Percentiles rank a stretch among this genome's conserved stretches.
Evolutionary conservation across 441 rosid genomes (phyloP).

Genomic region (Daphne laureola): DNA sequence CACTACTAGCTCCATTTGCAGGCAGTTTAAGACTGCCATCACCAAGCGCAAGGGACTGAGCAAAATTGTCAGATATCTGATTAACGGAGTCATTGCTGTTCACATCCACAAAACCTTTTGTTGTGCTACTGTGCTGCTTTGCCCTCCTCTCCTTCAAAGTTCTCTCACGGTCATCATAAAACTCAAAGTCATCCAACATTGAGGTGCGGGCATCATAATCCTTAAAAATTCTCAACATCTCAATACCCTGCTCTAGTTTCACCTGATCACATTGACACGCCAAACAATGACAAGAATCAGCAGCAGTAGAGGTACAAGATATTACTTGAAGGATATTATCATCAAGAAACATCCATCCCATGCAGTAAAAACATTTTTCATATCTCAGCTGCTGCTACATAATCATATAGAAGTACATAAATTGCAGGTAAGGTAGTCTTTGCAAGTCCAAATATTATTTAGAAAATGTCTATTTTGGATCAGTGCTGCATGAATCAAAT

Average conservation of each 20-base stretch:
- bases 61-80: slow-evolving; percentile 33
- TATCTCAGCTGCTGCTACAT: too few species aligned
- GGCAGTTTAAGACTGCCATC: slow-evolving; percentile 23
- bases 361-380: neutral
- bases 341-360: slow-evolving; percentile 1
- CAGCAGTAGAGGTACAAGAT: neutral
- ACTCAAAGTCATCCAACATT: slow-evolving; percentile 64
- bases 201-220: slow-evolving; percentile 47
- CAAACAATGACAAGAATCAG: slow-evolving; percentile 8
- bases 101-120: slow-evolving; percentile 15
- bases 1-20: slow-evolving; percentile 6
- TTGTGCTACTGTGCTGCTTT: slow-evolving; percentile 25
- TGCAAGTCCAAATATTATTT: too few species aligned
- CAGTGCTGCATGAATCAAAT: neutral
- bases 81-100: slow-evolving; percentile 23
- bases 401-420: too few species aligned
- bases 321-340: neutral
- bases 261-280: slow-evolving; percentile 41
- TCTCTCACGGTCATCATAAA: slow-evolving; percentile 60
- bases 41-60: slow-evolving; percentile 25
- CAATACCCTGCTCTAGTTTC: slow-evolving; percentile 60
- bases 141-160: slow-evolving; percentile 40
- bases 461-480: neutral
- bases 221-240: slow-evolving; percentile 72
- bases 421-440: too few species aligned